phyloP scores from a whole-genome alignment of 257 asterid genomes.

The Galeopsis tetrahit region DNA sequence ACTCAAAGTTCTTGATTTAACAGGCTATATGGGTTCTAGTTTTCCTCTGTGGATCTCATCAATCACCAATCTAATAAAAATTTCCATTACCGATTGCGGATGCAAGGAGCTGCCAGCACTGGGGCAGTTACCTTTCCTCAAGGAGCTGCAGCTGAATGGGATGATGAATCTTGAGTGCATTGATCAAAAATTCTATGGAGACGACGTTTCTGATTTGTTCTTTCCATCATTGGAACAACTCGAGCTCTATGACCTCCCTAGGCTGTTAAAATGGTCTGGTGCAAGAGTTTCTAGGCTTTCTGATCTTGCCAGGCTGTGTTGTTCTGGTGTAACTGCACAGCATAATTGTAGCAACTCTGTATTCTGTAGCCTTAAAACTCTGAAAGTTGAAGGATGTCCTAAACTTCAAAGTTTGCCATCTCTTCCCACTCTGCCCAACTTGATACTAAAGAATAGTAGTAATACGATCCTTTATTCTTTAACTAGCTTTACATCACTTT shows the following conservation, averaged over 20 bases:
- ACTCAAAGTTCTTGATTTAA: conserved; percentile 24
- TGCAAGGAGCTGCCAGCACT: conserved; percentile 27
- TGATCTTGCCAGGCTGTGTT: not conserved
- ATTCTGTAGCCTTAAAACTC: conserved; percentile 22
- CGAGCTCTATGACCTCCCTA: conserved; percentile 26
- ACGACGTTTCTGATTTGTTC: not conserved
- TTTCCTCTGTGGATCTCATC: conserved; percentile 29
- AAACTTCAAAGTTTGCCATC: conserved; percentile 24
- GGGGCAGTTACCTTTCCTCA: conserved; percentile 24
- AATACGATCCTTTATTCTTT: not conserved
- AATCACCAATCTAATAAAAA: conserved; percentile 20
- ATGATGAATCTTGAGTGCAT: conserved; percentile 11
- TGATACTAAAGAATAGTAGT: conserved; percentile 15
- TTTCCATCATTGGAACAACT: conserved; percentile 30
- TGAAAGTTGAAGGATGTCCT: conserved; percentile 26
- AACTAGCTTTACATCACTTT: conserved; percentile 20
- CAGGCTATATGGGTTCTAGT: conserved; percentile 21
- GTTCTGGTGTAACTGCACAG: not conserved
- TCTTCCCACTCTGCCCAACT: conserved; percentile 22
- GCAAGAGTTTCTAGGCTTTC: not conserved
- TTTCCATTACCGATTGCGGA: conserved; percentile 28
- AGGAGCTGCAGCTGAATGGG: conserved; percentile 33
- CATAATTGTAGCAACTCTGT: not conserved
- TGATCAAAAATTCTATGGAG: conserved; percentile 12
- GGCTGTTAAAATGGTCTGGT: conserved; percentile 7